A percentile compares a stretch with the other conserved stretches of the same genome.
Conservation (phyloP, 257 asterid genomes). For the Eustoma russellianum region DNA sequence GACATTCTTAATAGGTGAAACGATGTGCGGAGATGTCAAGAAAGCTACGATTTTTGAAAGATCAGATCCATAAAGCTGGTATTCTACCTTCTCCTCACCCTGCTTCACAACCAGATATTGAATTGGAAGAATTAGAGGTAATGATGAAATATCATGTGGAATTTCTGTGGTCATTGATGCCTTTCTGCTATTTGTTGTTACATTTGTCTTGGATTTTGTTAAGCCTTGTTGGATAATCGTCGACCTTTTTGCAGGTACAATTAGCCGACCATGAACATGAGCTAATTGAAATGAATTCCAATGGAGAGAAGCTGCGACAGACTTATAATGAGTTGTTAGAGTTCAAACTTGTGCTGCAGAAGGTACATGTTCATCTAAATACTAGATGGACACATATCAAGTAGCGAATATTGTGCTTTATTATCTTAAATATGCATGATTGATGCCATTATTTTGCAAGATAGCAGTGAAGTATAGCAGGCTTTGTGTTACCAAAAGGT, state of each 20-base stretch:
- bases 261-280: conserved; percentile 92
- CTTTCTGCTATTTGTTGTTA: neutral
- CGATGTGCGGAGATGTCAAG: conserved; percentile 99
- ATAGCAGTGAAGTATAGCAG: too few relatives aligned
- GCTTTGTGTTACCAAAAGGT: neutral
- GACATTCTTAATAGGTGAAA: conserved; percentile 54
- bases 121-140: conserved; percentile 92
- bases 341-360: conserved; percentile 92
- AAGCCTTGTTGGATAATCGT: neutral
- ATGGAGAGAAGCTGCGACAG: conserved; percentile 74
- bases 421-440: too few relatives aligned
- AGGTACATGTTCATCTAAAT: conserved; percentile 38
- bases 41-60: conserved; percentile 82
- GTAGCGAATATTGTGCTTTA: too few relatives aligned
- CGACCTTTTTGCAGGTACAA: conserved; percentile 44
- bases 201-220: conserved; percentile 4
- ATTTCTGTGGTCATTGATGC: neutral
- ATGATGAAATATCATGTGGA: neutral
- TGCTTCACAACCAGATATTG: conserved; percentile 76
- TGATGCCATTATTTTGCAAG: too few relatives aligned
- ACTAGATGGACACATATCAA: too few relatives aligned
- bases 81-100: conserved; percentile 50
- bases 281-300: conserved; percentile 87
- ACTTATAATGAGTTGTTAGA: conserved; percentile 91
- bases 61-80: conserved; percentile 90